A percentile compares a stretch with the other conserved stretches of the same genome.
Evolutionary conservation across 306 rosid species (phyloP).

Genomic region (Abrus pulchellus): DNA sequence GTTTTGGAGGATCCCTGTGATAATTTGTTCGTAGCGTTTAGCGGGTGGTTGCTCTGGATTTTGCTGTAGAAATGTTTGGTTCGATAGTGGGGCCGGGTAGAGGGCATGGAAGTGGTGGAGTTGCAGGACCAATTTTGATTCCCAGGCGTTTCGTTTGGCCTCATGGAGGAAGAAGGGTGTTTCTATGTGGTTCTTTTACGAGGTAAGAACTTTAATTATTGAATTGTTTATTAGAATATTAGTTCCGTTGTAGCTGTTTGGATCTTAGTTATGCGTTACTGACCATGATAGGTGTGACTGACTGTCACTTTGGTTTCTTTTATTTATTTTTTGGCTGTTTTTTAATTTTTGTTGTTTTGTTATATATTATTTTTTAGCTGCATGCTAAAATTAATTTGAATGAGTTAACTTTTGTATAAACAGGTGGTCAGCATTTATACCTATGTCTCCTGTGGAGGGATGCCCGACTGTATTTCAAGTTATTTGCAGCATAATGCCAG

Average conservation of each 20-base stretch:
- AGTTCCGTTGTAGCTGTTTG: conserved; percentile 5
- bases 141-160: conserved; percentile 66
- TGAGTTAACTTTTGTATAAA: conserved; percentile 39
- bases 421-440: conserved; percentile 67
- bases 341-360: background rate
- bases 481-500: conserved; percentile 62
- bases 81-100: conserved; percentile 40
- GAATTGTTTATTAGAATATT: background rate
- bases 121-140: conserved; percentile 45
- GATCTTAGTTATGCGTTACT: conserved; percentile 1
- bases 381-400: conserved; percentile 3
- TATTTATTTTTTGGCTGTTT: background rate
- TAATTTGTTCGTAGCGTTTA: conserved; percentile 19
- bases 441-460: conserved; percentile 70
- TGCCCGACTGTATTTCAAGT: conserved; percentile 67
- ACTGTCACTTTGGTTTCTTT: background rate
- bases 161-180: conserved; percentile 67
- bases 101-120: conserved; percentile 48
- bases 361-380: background rate
- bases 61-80: conserved; percentile 55
- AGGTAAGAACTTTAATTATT: conserved; percentile 48
- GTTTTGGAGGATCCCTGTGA: conserved; percentile 58
- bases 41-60: conserved; percentile 26
- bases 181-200: conserved; percentile 63
- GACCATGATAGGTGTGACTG: background rate